These are phyloP conservation scores for Lathyrus tuberosus DNA, from an alignment of 306 rosid species.

Conservation along the genomic window DNA sequence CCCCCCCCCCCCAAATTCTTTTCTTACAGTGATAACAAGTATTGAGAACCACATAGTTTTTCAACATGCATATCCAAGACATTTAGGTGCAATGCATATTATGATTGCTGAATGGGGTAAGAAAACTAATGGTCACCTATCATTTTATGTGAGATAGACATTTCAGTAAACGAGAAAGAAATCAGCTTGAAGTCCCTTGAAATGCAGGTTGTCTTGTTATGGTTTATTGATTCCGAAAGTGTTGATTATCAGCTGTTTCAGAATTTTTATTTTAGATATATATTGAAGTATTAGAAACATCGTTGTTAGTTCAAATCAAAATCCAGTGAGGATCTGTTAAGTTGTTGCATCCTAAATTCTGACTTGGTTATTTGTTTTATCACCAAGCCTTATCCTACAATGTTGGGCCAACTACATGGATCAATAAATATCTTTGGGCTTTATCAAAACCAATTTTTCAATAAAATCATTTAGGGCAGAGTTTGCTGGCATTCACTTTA, in stretches of 20 bases:
- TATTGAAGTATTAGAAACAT: conserved; percentile 1
- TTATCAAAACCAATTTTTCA: conserved; percentile 4
- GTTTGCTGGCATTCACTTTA: not conserved
- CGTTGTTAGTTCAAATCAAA: not conserved
- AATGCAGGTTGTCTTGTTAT: conserved; percentile 18
- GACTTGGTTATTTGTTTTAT: not conserved
- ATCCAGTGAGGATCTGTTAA: conserved; percentile 19
- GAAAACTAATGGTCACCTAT: not conserved
- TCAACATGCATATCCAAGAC: not conserved
- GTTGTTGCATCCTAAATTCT: conserved; percentile 5
- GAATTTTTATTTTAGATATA: not conserved
- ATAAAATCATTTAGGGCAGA: not conserved
- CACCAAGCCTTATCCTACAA: too few species aligned
- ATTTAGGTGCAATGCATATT: not conserved
- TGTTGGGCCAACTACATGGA: not conserved
- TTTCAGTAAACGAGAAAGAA: conserved; percentile 12
- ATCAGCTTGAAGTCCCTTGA: conserved; percentile 15
- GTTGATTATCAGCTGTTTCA: not conserved
- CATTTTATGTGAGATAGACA: not conserved
- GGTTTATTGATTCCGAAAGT: not conserved
- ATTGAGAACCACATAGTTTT: not conserved
- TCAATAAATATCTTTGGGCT: not conserved
- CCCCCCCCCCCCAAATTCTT: not conserved
- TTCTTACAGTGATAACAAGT: not conserved
- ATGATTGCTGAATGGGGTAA: not conserved